Evolutionary conservation across 257 asterid species (phyloP), one percentile per base, ranked within the genome.

Genomic region (Paraleonurus japonicus): DNA sequence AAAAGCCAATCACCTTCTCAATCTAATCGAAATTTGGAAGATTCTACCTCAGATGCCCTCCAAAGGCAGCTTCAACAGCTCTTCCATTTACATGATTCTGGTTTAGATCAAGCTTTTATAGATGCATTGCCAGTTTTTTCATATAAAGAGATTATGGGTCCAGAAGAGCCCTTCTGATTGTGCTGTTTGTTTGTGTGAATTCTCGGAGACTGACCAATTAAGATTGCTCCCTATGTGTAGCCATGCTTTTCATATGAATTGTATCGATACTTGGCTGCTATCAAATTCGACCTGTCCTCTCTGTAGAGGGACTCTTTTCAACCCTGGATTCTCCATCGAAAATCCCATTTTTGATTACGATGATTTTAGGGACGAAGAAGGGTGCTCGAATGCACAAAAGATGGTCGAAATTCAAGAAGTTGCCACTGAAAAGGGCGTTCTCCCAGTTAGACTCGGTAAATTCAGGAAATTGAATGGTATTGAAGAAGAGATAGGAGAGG

Each of bases 371-470:
- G 85, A 85, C 41, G 80, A 71, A 19, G 79, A 74, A 8, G 71
- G 73, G 32, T 60, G 33, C 28, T 66, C 82, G 12, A 24, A 33
- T 15, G 11, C 35, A 32, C 80, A 62, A 15, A 82, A 78, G 67
- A 72, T 73, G 39, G 71, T 58, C 23, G 81, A 77, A 41, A 76
- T 76, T 23, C 81, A 79, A 73, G 86, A 76, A 28, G 58, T 22
- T 41, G 61, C 27, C 7, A 67, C 61, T 5, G 76, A 71, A 16
- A 75, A 68, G 63, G 81, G 78, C 2, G 64, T 65, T 41, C 78
- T 85, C 35, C 77, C 85, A 0, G 84, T 85, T 3, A 76, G 89
- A 76, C 92, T 89, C 7, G 95, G 96, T 6, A 89, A 89, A 67
- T 87, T 87, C 66, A 70, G 77, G 35, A 84, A 70, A 71, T 26